Base-by-base conservation (phyloP, 2,329 filamentous ascomycete species). In the Exutisphaerella laricina region DNA sequence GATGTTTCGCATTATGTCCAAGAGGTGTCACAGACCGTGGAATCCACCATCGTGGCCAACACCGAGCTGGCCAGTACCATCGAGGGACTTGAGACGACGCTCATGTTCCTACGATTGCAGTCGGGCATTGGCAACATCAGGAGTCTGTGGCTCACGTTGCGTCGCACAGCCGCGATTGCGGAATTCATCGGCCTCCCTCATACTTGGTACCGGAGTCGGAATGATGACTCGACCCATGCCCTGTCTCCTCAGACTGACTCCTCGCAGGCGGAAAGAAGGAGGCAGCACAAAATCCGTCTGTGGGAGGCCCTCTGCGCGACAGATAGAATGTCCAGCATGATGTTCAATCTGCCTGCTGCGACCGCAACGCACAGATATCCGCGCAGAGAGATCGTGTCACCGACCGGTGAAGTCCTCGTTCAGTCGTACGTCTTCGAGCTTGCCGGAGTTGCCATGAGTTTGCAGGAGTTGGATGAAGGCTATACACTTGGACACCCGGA, bases 131-230 rank as follows among this genome's bases (percentile, higher is more conserved):
- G 63, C 2, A 61, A 60, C 22, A 55, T 67, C 14, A 57, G 60
- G 32, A 62, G 60, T 18, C 53, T 59, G 17, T 69, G 65, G 65
- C 48, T 68, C 16, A 55, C 53, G 16, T 41, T 68, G 13, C 65
- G 66, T n/a, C 59, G 64, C 29, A 51, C 61, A 14, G 60, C 66
- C 18, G 60, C 65, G 3, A 51, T 68, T 17, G 64, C 64, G 31
- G 64, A 68, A 48, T 48, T 68, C 2, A 63, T 66, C 33, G 66
- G 65, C 2, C 47, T 68, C 4, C 63, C 63, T 6, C 52, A 50
- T 23, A 39, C 46, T 16, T 49, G 48, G 43, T 40, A 51, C 35
- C 20, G 25, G 6, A 16, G 12, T 13, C 9, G 31, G 18, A 34
- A 34, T 12, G 7, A 34, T 34, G 5, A 9, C 8, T 12, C 31